phyloP scores from a whole-genome alignment of 2,329 filamentous ascomycete genomes.

The Colletotrichum musae region DNA sequence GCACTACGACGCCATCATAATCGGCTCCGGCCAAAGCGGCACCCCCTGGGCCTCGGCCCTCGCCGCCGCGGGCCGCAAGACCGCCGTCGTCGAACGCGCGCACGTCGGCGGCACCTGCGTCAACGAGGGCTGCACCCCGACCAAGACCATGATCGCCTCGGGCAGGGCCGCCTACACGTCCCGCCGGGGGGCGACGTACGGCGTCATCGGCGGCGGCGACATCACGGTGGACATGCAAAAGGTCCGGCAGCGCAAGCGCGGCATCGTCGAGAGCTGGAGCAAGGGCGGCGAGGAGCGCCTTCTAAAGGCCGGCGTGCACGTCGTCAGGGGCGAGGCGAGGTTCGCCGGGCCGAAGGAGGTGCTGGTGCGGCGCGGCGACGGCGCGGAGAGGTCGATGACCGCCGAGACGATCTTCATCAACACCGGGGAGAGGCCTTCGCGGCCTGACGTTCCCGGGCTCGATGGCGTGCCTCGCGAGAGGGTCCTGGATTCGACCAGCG shows the following conservation, averaged over 20 bases:
- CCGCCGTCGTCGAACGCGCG: constrained; percentile 62
- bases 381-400: constrained; percentile 51
- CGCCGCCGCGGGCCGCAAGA: constrained; percentile 58
- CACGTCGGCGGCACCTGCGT: constrained; percentile 68
- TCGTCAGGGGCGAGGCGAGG: constrained; percentile 60
- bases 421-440: constrained; percentile 58
- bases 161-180: constrained; percentile 64
- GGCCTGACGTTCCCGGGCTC: constrained; percentile 55
- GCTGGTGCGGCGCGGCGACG: constrained; percentile 50
- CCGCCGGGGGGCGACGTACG: constrained; percentile 59
- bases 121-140: constrained; percentile 70
- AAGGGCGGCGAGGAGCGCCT: constrained; percentile 61
- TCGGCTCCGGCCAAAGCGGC: constrained; percentile 68
- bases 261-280: constrained; percentile 66
- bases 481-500: constrained; percentile 62
- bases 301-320: constrained; percentile 56
- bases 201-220: constrained; percentile 53
- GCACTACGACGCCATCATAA: constrained; percentile 59
- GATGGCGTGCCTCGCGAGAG: constrained; percentile 51
- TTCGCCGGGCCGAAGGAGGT: constrained; percentile 59
- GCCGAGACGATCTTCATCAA: constrained; percentile 62
- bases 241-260: constrained; percentile 66
- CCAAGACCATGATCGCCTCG: constrained; percentile 70
- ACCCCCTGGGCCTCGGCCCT: constrained; percentile 65
- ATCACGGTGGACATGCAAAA: constrained; percentile 62